phyloP scores from a whole-genome alignment of 768 basidiomycete genomes.

The Lentinula lateritia region DNA sequence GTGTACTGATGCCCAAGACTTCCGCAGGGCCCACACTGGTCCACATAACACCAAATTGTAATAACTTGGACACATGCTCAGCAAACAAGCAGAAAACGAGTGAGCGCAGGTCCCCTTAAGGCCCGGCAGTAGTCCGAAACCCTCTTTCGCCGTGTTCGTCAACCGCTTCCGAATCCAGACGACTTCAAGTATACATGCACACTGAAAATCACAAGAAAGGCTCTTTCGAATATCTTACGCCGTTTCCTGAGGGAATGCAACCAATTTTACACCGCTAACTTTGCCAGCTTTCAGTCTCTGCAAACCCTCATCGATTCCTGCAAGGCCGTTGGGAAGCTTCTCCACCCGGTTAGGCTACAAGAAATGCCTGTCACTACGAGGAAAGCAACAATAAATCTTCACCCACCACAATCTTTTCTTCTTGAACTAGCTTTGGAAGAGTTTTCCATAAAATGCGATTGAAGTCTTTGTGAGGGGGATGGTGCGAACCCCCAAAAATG shows the following conservation, averaged over 20 bases:
- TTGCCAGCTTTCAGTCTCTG: neutral
- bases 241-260: slow-evolving; percentile 2
- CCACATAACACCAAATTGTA: too few relatives aligned
- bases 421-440: neutral
- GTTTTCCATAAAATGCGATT: neutral
- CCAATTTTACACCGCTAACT: slow-evolving; percentile 3
- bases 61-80: too few relatives aligned
- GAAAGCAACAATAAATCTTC: too few relatives aligned
- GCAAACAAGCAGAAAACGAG: too few relatives aligned
- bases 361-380: too few relatives aligned
- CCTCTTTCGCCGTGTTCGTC: too few relatives aligned
- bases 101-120: too few relatives aligned
- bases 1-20: too few relatives aligned
- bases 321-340: slow-evolving; percentile 2
- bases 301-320: slow-evolving; percentile 1
- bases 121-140: too few relatives aligned
- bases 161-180: too few relatives aligned
- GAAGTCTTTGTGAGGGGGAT: neutral
- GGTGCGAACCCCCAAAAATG: neutral
- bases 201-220: neutral
- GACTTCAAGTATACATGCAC: too few relatives aligned
- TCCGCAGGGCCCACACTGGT: too few relatives aligned
- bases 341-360: slow-evolving; percentile 3
- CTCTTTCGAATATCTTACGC: neutral
- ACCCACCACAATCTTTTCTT: neutral